Base-by-base conservation (phyloP, 108 stramenopile species). In the Schizochytrium sp. region DNA sequence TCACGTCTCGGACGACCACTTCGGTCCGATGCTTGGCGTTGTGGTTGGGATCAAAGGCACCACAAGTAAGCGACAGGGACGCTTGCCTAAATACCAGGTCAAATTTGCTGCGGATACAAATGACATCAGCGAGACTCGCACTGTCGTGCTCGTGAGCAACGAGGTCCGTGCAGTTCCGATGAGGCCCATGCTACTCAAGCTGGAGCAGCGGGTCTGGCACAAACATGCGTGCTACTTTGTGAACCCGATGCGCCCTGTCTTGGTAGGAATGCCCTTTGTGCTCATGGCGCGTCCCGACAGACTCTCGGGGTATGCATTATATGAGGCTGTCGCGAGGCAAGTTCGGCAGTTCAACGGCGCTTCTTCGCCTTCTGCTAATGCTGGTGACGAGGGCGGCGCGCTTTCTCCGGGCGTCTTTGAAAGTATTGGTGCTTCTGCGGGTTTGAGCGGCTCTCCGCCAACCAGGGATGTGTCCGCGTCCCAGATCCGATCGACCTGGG, bases 21-120 rank as follows among this genome's bases (percentile, higher is more conserved):
- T 16, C 14, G 14, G 55, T 16, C 55, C 63, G 60, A 93, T 93
- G 60, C 92, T 95, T 90, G 96, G 95, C 10, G 59, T 94, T 12
- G 57, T 91, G 4, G 60, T 96, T 59, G 91, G 95, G 58, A 47
- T 96, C n/a, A 48, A 88, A 14, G 90, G 95, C 44, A 89, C 87
- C 19, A 93, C 48, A 1, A 94, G 87, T 51, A 72, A 63, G 55
- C 28, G 16, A 34, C 87, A 55, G 55, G 55, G 55, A 8, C 14
- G 55, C 14, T 16, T 57, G 14, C 14, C 55, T 4, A 57, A 57
- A 16, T 69, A 69, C 63, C 21, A 69, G 41, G 63, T 69, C 25
- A 69, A 41, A 41, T 69, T 69, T 5, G 6, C 25, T 8, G 25
- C 18, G 41, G 41, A 69, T 18, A 10, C 63, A 10, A 41, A 69